Percentiles rank a stretch among this genome's conserved stretches.
Conservation (phyloP, 208 protist genomes). For the Histomonas meleagridis region DNA sequence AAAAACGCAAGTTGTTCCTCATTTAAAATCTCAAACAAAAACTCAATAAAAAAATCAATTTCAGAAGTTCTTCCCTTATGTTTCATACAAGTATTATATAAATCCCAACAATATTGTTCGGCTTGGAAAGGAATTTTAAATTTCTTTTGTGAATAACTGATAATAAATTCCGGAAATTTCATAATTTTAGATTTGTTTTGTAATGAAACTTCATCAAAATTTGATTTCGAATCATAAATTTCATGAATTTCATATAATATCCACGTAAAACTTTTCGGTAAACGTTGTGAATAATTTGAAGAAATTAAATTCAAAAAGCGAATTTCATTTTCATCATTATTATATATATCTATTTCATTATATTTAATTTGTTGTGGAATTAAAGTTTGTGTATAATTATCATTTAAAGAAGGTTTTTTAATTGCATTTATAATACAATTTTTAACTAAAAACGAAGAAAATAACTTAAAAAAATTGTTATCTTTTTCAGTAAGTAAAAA, state of each 20-base stretch:
- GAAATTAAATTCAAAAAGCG: not conserved
- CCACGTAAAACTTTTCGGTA: not conserved
- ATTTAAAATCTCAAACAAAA: not conserved
- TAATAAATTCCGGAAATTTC: not conserved
- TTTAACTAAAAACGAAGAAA: not conserved
- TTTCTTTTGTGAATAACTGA: not conserved
- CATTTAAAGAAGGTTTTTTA: not conserved
- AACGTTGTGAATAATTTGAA: not conserved
- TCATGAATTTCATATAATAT: not conserved
- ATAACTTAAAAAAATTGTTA: not conserved
- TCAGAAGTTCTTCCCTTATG: not conserved
- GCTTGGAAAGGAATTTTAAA: not conserved
- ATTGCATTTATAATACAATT: not conserved
- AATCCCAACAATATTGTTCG: slow-evolving; percentile 8
- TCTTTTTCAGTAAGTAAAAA: not conserved
- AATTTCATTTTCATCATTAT: too few species aligned
- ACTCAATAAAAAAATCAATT: not conserved
- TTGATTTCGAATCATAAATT: not conserved
- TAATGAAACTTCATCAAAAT: not conserved
- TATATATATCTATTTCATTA: not conserved
- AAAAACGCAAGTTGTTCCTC: not conserved
- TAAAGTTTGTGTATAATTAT: not conserved
- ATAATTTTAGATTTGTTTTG: not conserved
- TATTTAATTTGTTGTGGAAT: not conserved
- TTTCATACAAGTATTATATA: not conserved